A percentile compares a stretch with the other conserved stretches of the same genome.
These are phyloP conservation scores for Suillus paluster DNA, from an alignment of 768 basidiomycete species.

Conservation along the genomic window DNA sequence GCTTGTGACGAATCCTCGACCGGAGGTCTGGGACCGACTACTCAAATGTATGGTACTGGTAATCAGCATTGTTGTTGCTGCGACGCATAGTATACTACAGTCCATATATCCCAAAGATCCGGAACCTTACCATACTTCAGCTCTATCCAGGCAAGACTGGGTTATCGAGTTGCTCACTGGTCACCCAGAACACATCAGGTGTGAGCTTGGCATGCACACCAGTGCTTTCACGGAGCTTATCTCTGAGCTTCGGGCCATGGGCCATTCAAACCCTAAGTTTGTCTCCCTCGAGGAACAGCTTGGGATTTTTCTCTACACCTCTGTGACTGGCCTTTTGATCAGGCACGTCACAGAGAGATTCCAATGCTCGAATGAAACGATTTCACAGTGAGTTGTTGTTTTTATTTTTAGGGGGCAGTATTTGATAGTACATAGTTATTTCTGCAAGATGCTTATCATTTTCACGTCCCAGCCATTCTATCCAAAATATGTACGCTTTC, in stretches of 20 bases:
- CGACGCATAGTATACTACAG: not conserved
- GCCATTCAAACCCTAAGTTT: constrained; percentile 18
- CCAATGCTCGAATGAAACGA: too few species aligned
- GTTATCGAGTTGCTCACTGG: constrained; percentile 14
- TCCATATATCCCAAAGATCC: not conserved
- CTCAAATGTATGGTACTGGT: not conserved
- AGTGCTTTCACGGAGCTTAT: not conserved
- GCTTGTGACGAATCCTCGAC: not conserved
- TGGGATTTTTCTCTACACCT: constrained; percentile 39
- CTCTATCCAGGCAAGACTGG: constrained; percentile 22
- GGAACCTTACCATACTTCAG: constrained; percentile 25
- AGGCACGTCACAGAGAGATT: too few species aligned
- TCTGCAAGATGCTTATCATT: constrained; percentile 5
- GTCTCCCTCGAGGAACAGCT: constrained; percentile 40
- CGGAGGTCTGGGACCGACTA: not conserved
- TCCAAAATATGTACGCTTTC: constrained; percentile 22
- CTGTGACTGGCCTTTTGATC: too few species aligned
- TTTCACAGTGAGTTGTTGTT: constrained; percentile 36
- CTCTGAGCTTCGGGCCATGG: not conserved
- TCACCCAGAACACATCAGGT: constrained; percentile 13
- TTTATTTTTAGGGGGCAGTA: constrained; percentile 31
- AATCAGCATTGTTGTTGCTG: not conserved
- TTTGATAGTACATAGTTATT: not conserved
- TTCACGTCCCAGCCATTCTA: constrained; percentile 30
- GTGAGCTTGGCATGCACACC: constrained; percentile 21